These are phyloP conservation scores for Sarocladiaceae sp. DNA, from an alignment of 2,329 filamentous ascomycete genomes.

Conservation along the genomic window DNA sequence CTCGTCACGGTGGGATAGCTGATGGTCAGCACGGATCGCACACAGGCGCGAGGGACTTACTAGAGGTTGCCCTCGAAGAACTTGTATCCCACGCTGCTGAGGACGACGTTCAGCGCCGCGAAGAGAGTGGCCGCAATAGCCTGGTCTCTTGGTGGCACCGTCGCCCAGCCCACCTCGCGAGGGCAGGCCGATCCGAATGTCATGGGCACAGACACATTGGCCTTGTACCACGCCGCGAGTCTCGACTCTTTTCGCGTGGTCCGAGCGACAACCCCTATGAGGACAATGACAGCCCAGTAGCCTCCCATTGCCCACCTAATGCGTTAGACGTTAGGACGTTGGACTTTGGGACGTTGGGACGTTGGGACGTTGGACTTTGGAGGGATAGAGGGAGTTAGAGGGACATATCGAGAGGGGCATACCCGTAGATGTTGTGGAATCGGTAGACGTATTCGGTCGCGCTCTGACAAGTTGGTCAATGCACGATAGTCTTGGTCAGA, in stretches of 20 bases:
- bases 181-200: slow-evolving; percentile 37
- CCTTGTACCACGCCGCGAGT: slow-evolving; percentile 17
- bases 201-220: slow-evolving; percentile 30
- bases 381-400: no score
- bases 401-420: no score
- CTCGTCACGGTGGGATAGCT: slow-evolving; percentile 28
- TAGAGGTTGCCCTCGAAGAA: slow-evolving; percentile 33
- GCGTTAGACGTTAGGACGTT: not conserved
- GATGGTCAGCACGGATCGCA: slow-evolving; percentile 11
- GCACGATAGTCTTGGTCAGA: not conserved
- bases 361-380: no score
- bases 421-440: slow-evolving; percentile 32
- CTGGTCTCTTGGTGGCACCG: slow-evolving; percentile 37
- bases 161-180: slow-evolving; percentile 37
- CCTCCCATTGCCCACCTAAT: slow-evolving; percentile 26
- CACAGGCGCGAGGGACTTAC: slow-evolving; percentile 18
- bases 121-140: slow-evolving; percentile 32
- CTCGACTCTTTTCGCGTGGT: not conserved
- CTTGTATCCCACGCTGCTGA: slow-evolving; percentile 29
- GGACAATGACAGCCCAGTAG: slow-evolving; percentile 35
- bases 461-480: slow-evolving; percentile 20
- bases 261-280: slow-evolving; percentile 28
- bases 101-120: slow-evolving; percentile 29
- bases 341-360: not conserved
- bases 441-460: slow-evolving; percentile 26